These are phyloP conservation scores for Epipyxis sp. DNA, from an alignment of 108 stramenopile genomes.

Conservation along the genomic window DNA sequence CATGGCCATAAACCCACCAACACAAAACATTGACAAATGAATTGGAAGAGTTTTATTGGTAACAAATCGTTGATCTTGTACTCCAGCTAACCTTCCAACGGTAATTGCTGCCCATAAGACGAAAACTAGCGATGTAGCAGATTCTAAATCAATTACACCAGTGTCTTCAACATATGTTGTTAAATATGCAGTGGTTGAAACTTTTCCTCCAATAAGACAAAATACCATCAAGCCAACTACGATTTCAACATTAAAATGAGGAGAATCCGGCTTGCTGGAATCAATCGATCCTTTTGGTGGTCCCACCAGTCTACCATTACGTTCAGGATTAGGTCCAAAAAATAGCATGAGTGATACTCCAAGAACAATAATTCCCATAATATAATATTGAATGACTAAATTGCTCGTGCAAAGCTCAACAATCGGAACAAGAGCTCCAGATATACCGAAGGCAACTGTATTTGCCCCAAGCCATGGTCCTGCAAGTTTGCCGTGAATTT, in stretches of 20 bases:
- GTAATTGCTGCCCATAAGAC: constrained; percentile 49
- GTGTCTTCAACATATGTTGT: constrained; percentile 45
- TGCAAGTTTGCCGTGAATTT: constrained; percentile 45
- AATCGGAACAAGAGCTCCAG: constrained; percentile 47
- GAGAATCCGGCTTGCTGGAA: not conserved
- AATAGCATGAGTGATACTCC: constrained; percentile 13
- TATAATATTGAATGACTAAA: constrained; percentile 44
- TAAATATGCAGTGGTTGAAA: constrained; percentile 46
- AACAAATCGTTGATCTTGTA: constrained; percentile 48
- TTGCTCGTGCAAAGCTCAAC: constrained; percentile 40
- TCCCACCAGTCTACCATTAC: constrained; percentile 44
- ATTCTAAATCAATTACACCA: constrained; percentile 29
- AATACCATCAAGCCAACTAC: constrained; percentile 47
- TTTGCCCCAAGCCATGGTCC: constrained; percentile 56
- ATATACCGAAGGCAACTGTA: constrained; percentile 52
- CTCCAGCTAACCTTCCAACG: constrained; percentile 42
- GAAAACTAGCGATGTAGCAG: constrained; percentile 39
- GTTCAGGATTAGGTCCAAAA: constrained; percentile 35
- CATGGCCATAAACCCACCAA: constrained; percentile 31
- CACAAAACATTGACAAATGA: constrained; percentile 39
- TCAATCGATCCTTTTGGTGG: not conserved
- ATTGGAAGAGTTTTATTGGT: constrained; percentile 42
- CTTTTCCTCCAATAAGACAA: constrained; percentile 54
- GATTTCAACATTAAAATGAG: constrained; percentile 37
- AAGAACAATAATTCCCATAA: constrained; percentile 39